Evolutionary conservation across 129 eudicot species (phyloP), one percentile per base, ranked within the genome.

Genomic region (Rutidosis leptorrhynchoides): DNA sequence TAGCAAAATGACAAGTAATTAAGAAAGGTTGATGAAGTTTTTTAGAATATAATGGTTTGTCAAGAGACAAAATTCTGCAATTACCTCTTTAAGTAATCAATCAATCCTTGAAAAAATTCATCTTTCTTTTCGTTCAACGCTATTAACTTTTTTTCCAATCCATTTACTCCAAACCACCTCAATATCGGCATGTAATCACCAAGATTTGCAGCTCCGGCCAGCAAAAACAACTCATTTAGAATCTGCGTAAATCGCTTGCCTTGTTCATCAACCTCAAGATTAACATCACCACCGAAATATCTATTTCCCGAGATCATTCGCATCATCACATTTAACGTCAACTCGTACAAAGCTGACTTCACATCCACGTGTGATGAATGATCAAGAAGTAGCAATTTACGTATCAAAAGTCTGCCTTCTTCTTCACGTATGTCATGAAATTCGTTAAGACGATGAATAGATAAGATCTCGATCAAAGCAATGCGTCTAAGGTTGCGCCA

Each of bases 401-500:
- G 29, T 0, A 82, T 30, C 68, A 81, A 37, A 10, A 16, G 7
- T 9, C 25, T 46, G 6, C 78, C 71, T 63, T 84, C 88, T 0
- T 76, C 77, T 0, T 23, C 68, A 1, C 90, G 84, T 7, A 82
- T 72, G 25, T 49, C 60, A 0, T 55, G 67, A 10, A 73, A 65
- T 64, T 64, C 62, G 11, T 84, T 77, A 1, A 84, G 61, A 23
- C 86, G 69, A 46, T 78, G 75, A 20, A 86, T 27, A 8, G 89
- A 82, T 3, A 88, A 24, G 52, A 88, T 59, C 60, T 84, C 83
- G 24, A 77, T 23, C 26, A 81, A 70, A 5, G 87, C 64, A 6
- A 88, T 84, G 4, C 75, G 76, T 9, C 95, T 79, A 3, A 84
- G 82, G 53, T 72, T 84, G 27, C 88, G 77, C 95, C 88, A 84